Evolutionary conservation across 2,329 filamentous ascomycete species (phyloP).

Genomic region (Fusarium abutilonis): DNA sequence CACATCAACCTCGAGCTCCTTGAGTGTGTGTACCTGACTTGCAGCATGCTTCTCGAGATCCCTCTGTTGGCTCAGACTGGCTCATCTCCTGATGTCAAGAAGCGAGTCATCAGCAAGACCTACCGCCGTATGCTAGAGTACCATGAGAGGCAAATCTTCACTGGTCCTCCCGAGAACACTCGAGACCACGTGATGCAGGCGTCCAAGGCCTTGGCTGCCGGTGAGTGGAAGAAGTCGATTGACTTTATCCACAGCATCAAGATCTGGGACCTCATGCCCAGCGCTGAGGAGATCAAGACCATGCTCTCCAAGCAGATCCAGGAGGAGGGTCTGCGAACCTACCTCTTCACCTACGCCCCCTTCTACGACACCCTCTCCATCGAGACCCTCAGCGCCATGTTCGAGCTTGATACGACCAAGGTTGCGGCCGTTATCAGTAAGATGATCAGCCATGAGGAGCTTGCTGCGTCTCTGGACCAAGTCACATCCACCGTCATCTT

Average conservation of each 20-base stretch:
- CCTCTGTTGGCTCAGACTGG: conserved; percentile 96
- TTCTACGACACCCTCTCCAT: conserved; percentile 98
- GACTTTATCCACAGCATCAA: conserved; percentile 97
- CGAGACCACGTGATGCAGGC: conserved; percentile 99
- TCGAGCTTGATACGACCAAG: conserved; percentile 91
- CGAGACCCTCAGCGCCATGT: conserved; percentile 88
- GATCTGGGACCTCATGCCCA: conserved; percentile 98
- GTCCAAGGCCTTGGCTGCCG: conserved; percentile 93
- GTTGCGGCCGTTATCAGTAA: conserved; percentile 95
- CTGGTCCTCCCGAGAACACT: conserved; percentile 97
- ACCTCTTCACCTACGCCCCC: conserved; percentile 98
- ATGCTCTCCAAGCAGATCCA: conserved; percentile 99
- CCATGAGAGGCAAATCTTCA: conserved; percentile 99
- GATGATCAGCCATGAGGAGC: conserved; percentile 99
- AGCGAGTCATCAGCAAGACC: conserved; percentile 98
- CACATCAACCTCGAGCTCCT: conserved; percentile 99
- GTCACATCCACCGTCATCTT: conserved; percentile 98
- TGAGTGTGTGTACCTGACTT: conserved; percentile 98
- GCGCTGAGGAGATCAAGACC: conserved; percentile 90
- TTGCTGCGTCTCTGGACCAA: conserved; percentile 95
- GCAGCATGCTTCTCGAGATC: conserved; percentile 99
- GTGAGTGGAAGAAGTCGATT: conserved; percentile 98
- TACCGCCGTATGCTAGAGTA: conserved; percentile 99
- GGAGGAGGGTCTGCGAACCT: conserved; percentile 96
- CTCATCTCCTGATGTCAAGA: conserved; percentile 95